phyloP scores from a whole-genome alignment of 2,329 filamentous ascomycete species.

The Pseudogymnoascus sp. region DNA sequence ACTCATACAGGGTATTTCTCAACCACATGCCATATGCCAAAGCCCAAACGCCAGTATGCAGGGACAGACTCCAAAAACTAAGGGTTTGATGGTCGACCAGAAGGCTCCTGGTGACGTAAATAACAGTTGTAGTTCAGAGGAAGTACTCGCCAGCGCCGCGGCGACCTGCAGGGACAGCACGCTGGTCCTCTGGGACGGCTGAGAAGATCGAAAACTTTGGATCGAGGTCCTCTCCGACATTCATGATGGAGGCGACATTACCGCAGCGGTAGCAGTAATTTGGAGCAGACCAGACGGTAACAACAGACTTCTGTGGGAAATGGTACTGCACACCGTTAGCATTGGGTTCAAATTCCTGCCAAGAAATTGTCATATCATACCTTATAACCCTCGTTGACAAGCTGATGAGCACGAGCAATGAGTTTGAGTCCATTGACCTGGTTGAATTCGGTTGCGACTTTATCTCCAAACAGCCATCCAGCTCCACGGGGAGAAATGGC shows the following conservation, averaged over 20 bases:
- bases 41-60: slow-evolving; percentile 9
- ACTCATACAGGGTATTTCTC: slow-evolving; percentile 10
- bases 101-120: slow-evolving; percentile 8
- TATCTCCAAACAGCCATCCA: slow-evolving; percentile 49
- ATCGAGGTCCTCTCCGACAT: slow-evolving; percentile 74
- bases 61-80: slow-evolving; percentile 7
- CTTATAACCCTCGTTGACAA: slow-evolving; percentile 73
- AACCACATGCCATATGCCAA: slow-evolving; percentile 10
- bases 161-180: slow-evolving; percentile 68
- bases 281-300: slow-evolving; percentile 58
- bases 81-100: neutral
- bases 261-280: slow-evolving; percentile 42
- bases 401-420: slow-evolving; percentile 66
- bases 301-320: slow-evolving; percentile 89
- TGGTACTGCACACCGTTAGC: slow-evolving; percentile 59
- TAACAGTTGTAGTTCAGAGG: slow-evolving; percentile 36
- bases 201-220: slow-evolving; percentile 91
- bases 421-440: slow-evolving; percentile 67
- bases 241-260: slow-evolving; percentile 73
- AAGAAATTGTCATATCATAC: slow-evolving; percentile 26
- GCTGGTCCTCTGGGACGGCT: slow-evolving; percentile 77
- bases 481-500: slow-evolving; percentile 62
- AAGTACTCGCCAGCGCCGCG: slow-evolving; percentile 66
- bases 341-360: neutral
- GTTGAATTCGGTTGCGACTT: slow-evolving; percentile 69